Conservation (phyloP, 306 rosid species). For the Acmispon strigosus region DNA sequence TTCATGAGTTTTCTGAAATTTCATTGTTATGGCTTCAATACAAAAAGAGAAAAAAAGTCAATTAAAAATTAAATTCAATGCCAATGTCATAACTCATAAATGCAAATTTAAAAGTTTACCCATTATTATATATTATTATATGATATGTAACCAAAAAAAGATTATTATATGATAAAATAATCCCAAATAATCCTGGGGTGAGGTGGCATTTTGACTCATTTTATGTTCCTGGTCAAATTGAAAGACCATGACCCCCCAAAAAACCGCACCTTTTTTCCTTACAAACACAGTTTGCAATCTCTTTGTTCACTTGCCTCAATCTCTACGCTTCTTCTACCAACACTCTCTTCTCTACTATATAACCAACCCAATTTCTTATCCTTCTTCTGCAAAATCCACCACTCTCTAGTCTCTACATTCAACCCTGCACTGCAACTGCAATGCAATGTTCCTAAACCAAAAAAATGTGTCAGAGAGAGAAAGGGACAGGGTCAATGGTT, state of each 20-base stretch:
- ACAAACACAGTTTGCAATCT: neutral
- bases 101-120: neutral
- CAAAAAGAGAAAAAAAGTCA: neutral
- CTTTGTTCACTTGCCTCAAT: neutral
- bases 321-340: neutral
- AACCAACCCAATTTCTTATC: neutral
- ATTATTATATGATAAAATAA: neutral
- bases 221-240: slow-evolving; percentile 16
- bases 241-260: slow-evolving; percentile 6
- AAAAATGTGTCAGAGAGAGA: slow-evolving; percentile 23
- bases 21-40: neutral
- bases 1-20: neutral
- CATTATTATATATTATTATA: too few species aligned
- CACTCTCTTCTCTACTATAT: neutral
- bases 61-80: neutral
- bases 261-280: neutral
- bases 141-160: neutral
- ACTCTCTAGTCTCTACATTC: too few species aligned
- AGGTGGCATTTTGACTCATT: slow-evolving; percentile 15
- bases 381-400: neutral
- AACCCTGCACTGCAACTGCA: too few species aligned
- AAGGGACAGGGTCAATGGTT: slow-evolving; percentile 51
- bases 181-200: neutral
- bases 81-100: neutral
- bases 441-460: neutral